Percentiles rank a stretch among this genome's conserved stretches.
Conservation (phyloP, 495 filamentous ascomycete species). For the Halenospora varia region DNA sequence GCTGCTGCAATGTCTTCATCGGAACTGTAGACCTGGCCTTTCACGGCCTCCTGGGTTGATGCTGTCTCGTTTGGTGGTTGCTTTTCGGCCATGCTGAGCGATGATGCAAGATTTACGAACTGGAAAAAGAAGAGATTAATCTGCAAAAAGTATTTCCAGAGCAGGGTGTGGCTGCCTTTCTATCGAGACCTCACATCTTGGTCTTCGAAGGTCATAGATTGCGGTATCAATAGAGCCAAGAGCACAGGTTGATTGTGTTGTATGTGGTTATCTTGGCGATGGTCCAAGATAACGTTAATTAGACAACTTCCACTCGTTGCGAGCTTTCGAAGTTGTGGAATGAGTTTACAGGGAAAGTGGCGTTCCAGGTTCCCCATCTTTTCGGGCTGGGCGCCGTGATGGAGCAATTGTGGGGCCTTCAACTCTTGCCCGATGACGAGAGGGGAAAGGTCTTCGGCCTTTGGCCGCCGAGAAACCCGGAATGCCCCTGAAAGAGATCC, state of each 20-base stretch:
- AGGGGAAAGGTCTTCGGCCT: neutral
- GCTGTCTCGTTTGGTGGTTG: neutral
- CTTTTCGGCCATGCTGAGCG: neutral
- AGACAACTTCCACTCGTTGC: neutral
- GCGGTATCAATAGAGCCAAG: neutral
- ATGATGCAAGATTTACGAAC: neutral
- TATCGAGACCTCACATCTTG: neutral
- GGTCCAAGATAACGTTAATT: neutral
- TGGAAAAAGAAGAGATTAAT: neutral
- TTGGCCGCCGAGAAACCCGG: too few relatives aligned
- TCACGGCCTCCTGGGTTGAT: neutral
- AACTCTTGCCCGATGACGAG: neutral
- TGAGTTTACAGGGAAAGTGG: too few relatives aligned
- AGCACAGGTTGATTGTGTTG: too few relatives aligned
- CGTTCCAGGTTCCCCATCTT: too few relatives aligned
- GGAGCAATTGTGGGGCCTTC: neutral
- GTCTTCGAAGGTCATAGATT: neutral
- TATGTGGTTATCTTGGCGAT: neutral
- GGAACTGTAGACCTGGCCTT: neutral
- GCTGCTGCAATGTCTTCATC: conserved; percentile 12
- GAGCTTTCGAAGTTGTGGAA: too few relatives aligned
- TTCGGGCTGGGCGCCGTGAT: neutral
- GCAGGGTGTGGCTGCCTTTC: neutral
- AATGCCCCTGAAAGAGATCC: neutral
- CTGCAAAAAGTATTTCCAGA: too few relatives aligned